Base-by-base conservation (phyloP, 495 filamentous ascomycete species). In the Choiromyces venosus region DNA sequence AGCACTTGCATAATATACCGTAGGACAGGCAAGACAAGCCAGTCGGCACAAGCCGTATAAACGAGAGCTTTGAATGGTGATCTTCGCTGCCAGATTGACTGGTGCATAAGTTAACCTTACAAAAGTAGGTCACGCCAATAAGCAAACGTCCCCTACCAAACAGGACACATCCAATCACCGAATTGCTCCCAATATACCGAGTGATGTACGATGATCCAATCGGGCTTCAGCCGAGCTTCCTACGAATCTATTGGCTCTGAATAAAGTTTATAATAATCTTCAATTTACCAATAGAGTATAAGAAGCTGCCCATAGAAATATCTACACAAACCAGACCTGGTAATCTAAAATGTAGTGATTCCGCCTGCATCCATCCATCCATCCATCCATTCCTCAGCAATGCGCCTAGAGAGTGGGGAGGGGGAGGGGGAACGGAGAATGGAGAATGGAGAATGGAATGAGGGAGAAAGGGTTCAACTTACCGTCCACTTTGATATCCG, bases 401-500 rank as follows among this genome's bases (percentile, higher is more conserved):
- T n/a, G n/a, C n/a, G n/a, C 25, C 52, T 16, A 12, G 10, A 14
- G 52, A 33, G 33, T 10, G n/a, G n/a, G n/a, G 46, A 25, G n/a
- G 25, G 44, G 18, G 16, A n/a, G 19, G 21, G 8, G 21, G 52
- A 5, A 12, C 12, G 12, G 25, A 61, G 52, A 25, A 61, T 29
- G 25, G 52, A 29, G 52, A 5, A 12, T 4, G 12, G 25, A 61
- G 52, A 25, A 61, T 29, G 25, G 52, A 29, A n/a, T n/a, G n/a
- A n/a, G n/a, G n/a, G 52, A 2, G 25, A 33, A 36, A 36, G 44
- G 3, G 25, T 12, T n/a, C 12, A 68, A 70, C 76, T 25, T 40
- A 78, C 88, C 88, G 83, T 90, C 88, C 74, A 89, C 84, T 46
- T 87, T 82, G 71, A 90, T 82, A 83, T 90, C 88, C 16, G 83